Evolutionary conservation across 164 flowering plant genomes (phyloP), one percentile per base, ranked within the genome.

Genomic region (Litsea cubeba): DNA sequence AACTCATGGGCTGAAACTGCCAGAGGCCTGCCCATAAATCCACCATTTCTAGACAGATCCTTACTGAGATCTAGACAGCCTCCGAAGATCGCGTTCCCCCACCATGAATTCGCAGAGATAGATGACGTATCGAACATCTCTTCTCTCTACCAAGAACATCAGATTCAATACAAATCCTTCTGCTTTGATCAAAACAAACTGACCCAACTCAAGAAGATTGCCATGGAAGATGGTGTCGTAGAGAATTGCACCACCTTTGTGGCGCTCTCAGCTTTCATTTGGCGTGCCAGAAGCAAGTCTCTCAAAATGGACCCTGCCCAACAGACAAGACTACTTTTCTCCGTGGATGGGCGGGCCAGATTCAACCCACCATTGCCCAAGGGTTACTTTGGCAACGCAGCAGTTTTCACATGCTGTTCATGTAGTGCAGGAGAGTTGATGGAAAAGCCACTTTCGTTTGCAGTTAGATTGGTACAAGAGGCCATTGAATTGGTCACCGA

Each of bases 1-100:
- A 73, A 81, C 25, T 75, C 83, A 51, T 81, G 83, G 83, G 80
- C 77, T 14, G 79, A 81, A 57, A 81, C 74, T 5, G 81, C 81
- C 3, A 72, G 83, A 73, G 83, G 81, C 49, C 0, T 70, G 2
- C 50, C 81, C 6, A 20, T 76, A 14, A 50, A 17, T 18, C 75
- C 74, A 8, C 72, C 82, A 32, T 70, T 70, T 54, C n/a, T 78
- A 1, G 81, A 81, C 62, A 75, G 81, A 62, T 18, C 76, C 10
- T 12, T 75, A 15, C 10, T 81, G 2, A 78, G 23, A 63, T n/a
- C 79, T 6, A 73, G 77, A 57, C 63, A 65, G 22, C 63, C 77
- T 5, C 73, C 79, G 1, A 46, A 35, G 50, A 76, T 76, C n/a
- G 69, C 70, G 18, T 72, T 30, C 57, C 57, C 70, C 66, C 75